These are phyloP conservation scores for Aspergillus phoenicis DNA, from an alignment of 2,329 filamentous ascomycete genomes.

Conservation along the genomic window DNA sequence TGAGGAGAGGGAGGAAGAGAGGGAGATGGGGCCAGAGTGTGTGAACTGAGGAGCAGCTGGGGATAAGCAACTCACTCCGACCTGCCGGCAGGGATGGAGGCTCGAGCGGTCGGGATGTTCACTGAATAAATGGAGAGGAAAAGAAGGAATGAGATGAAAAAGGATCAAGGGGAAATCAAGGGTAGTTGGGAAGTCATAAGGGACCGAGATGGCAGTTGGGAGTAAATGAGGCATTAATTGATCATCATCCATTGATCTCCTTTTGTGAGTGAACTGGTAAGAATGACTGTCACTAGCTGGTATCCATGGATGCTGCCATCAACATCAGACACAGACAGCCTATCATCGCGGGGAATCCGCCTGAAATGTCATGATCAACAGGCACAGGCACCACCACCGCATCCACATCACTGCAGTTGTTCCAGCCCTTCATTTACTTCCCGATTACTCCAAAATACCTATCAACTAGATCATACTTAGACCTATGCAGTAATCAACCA, in stretches of 20 bases:
- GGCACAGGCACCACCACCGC: not conserved
- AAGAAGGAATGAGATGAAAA: not conserved
- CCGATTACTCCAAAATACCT: too few species aligned
- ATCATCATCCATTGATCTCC: too few species aligned
- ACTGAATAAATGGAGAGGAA: not conserved
- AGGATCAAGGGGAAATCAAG: not conserved
- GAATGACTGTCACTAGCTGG: too few species aligned
- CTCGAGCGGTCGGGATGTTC: not conserved
- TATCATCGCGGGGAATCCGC: not conserved
- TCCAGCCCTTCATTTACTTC: not conserved
- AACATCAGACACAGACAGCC: not conserved
- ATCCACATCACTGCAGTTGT: not conserved
- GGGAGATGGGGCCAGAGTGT: not conserved
- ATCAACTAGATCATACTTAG: too few species aligned
- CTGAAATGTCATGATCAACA: not conserved
- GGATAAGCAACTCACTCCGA: not conserved
- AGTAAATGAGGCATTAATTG: too few species aligned
- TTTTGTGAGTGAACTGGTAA: too few species aligned
- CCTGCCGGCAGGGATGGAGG: not conserved
- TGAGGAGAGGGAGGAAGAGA: not conserved
- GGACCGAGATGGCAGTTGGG: not conserved
- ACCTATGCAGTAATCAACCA: too few species aligned
- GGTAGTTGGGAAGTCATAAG: not conserved
- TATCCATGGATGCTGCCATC: not conserved
- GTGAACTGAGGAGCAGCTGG: not conserved